Evolutionary conservation across 148 eudicot species (phyloP), one percentile per base, ranked within the genome.

Genomic region (Dianthus caryophyllus): DNA sequence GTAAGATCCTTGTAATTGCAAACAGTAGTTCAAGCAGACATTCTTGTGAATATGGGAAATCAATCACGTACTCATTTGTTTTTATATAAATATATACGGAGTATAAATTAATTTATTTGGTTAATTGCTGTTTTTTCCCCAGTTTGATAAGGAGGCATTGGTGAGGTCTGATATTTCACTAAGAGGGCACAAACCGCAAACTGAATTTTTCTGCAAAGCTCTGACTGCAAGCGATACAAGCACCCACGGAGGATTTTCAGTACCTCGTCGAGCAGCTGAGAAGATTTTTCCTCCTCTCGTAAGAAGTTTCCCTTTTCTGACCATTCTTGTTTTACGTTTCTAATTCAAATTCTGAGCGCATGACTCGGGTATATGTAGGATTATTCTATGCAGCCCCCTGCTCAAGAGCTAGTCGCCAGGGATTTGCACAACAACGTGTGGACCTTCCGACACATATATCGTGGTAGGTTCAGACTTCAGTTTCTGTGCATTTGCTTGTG

Each of bases 231-330:
- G 99, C 84, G 99, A 94, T 78, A 90, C 97, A 60, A 94, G 99
- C 81, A 94, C 99, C 31, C 99, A 94, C 81, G 99, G 99, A 52
- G 99, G 99, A 49, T 94, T 94, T 79, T 94, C 97, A 61, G 97
- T 94, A 39, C 99, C 99, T 61, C 97, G 99, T 16, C 88, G 99
- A 65, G 86, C 99, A 65, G 99, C 99, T 11, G 99, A 94, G 60
- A 94, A 94, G 78, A 88, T 85, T 64, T 90, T 94, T 77, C 99
- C 99, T 36, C 75, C 87, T 66, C 88, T 94, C 75, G 99, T 94
- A 84, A 81, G 90, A 59, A 47, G 13, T 7, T 55, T 50, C 24
- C 44, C 7, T 29, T 39, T 43, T 27, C 29, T 68, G 22, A 9
- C n/a, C 31, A 2, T 43, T 41, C 64, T 65, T 41, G 44, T 41